phyloP scores from a whole-genome alignment of 2,329 filamentous ascomycete species.

The Fusarium subtropicale region DNA sequence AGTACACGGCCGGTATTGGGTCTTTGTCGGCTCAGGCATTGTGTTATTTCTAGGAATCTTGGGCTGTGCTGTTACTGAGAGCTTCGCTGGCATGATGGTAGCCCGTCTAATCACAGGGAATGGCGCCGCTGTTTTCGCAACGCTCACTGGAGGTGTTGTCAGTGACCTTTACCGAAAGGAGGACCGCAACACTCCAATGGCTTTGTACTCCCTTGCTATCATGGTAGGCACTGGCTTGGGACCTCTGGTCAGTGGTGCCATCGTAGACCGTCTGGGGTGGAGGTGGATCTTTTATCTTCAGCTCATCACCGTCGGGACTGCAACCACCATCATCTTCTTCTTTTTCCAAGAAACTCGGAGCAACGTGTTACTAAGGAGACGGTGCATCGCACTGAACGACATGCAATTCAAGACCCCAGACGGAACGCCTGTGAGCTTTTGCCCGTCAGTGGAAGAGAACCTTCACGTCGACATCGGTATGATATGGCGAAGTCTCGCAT shows the following conservation, averaged over 20 bases:
- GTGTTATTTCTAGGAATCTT: slow-evolving; percentile 56
- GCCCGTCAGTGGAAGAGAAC: slow-evolving; percentile 15
- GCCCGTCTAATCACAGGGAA: slow-evolving; percentile 72
- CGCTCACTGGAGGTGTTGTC: slow-evolving; percentile 72
- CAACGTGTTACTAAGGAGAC: slow-evolving; percentile 71
- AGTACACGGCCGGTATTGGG: slow-evolving; percentile 58
- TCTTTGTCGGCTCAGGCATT: slow-evolving; percentile 48
- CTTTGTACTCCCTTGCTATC: slow-evolving; percentile 70
- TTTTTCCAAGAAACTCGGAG: slow-evolving; percentile 77
- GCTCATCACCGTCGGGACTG: slow-evolving; percentile 65
- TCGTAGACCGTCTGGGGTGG: slow-evolving; percentile 69
- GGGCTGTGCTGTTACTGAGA: slow-evolving; percentile 69
- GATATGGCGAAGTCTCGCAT: slow-evolving; percentile 47
- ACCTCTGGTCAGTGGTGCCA: slow-evolving; percentile 68
- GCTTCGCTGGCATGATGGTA: slow-evolving; percentile 71
- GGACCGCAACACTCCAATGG: slow-evolving; percentile 76
- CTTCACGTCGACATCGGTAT: slow-evolving; percentile 40
- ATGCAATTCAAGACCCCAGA: slow-evolving; percentile 45
- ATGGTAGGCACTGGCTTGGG: slow-evolving; percentile 73
- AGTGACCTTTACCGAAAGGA: slow-evolving; percentile 73
- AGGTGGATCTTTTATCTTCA: slow-evolving; percentile 77
- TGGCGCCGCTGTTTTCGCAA: slow-evolving; percentile 62
- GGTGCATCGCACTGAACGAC: slow-evolving; percentile 68
- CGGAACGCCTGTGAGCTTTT: slow-evolving; percentile 3
- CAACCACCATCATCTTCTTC: slow-evolving; percentile 67